Base-by-base conservation (phyloP, 495 filamentous ascomycete genomes). In the Sordaria brevicollis region DNA sequence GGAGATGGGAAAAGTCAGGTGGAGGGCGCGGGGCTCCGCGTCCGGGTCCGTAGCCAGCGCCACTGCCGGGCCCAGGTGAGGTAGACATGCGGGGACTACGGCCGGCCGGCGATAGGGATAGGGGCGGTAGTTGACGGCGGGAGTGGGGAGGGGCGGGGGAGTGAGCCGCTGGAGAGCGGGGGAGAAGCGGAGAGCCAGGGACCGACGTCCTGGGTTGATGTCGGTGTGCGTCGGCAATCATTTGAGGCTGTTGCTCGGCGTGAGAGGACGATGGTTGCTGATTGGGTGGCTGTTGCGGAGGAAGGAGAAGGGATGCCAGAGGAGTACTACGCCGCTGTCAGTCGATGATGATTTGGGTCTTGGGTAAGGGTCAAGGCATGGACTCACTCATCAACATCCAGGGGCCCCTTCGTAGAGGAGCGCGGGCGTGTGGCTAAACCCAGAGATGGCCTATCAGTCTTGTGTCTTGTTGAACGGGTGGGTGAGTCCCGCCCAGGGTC, bases 1-100 rank as follows among this genome's bases (percentile, higher is more conserved):
- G 86, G 69, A 97, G 88, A 79, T 89, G 94, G 65, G 86, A 88
- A 74, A 95, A 90, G 80, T 96, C 91, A 75, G 91, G 92, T 39
- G 83, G 81, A 35, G 77, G 69, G 29, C 76, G 78, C 33, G 71
- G 73, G 17, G 39, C 68, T 9, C 41, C 65, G 13, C 72, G 71
- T 13, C 41, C 65, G 13, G 72, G 71, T 13, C 65, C 29, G 72
- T 71, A 11, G 76, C 74, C 35, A 70, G 66, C 10, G 77, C 70
- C 17, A 72, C 66, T 34, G 79, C 72, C 68, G 77, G 70, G 69
- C 73, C 68, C 34, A 72, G 69, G n/a, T 72, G 68, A 65, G 74
- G 65, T 49, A 62, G 69, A 54, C 31, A 65, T 21, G 2, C 71
- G 66, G 77, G 72, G 38, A 75, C 76, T 36, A 19, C 71, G 72